Evolutionary conservation across 345 rosid species (phyloP), one percentile per base, ranked within the genome.

Genomic region (Eucalyptus curtisii): DNA sequence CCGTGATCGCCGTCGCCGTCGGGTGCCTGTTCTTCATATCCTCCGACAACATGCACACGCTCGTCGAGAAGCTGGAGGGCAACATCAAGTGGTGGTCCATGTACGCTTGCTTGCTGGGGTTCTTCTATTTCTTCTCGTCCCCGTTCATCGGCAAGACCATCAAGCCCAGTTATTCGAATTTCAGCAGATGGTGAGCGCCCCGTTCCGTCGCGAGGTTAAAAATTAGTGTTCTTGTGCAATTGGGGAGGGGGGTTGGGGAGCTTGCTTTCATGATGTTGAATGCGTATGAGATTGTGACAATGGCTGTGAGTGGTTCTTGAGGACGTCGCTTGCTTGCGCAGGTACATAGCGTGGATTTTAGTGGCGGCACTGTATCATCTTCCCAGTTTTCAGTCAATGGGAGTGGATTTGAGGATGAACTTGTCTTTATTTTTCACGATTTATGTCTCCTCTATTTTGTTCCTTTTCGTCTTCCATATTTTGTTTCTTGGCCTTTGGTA

Each of bases 361-460:
- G 95, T 97, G 90, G 99, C 99, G 42, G 98, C 99, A 91, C 53
- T 97, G 93, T 98, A 98, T 91, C 99, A 97, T 93, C 98, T 98
- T 90, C 99, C 99, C 71, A 98, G 99, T 94, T 97, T 98, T 92
- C 99, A 94, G 94, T 97, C 99, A 87, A 98, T 98, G 99, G 99
- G 99, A 92, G 93, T 98, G 89, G 99, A 98, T 92, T 87, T 98
- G 96, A 97, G 99, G 96, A 98, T 98, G 99, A 98, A 98, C 93
- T 93, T 98, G 92, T 98, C 99, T 80, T 91, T 98, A 93, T 98
- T 97, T 92, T 90, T 98, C 92, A 95, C 98, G 49, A 97, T 98
- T 84, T 96, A 93, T 91, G 89, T 98, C 55, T 93, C 99, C 89
- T 98, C 99, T 33, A 94, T 97, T 90, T 91, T 96, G 87, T 98